A percentile compares a stretch with the other conserved stretches of the same genome.
These are phyloP conservation scores for Melaleuca alternifolia DNA, from an alignment of 345 rosid species.

Conservation along the genomic window DNA sequence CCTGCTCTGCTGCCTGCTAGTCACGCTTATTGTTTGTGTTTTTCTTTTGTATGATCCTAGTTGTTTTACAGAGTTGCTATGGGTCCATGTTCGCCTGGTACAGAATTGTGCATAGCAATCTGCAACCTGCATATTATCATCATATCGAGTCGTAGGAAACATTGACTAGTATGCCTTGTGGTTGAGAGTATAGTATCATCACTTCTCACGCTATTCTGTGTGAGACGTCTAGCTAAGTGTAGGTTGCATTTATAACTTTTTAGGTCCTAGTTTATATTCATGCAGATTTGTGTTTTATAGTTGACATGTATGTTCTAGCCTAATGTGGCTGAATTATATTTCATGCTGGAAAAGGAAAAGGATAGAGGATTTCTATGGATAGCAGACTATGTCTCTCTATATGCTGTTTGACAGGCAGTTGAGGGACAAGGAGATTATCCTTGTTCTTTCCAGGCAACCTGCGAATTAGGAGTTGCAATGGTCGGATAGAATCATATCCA, in stretches of 20 bases:
- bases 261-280: not conserved
- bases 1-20: not conserved
- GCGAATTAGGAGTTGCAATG: not conserved
- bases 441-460: not conserved
- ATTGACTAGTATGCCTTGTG: not conserved
- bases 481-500: not conserved
- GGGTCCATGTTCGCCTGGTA: not conserved
- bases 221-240: not conserved
- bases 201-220: not conserved
- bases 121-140: not conserved
- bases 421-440: not conserved
- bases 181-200: not conserved
- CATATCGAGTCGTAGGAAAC: not conserved
- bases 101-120: not conserved
- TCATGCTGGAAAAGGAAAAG: not conserved
- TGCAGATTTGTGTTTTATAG: not conserved
- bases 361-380: not conserved
- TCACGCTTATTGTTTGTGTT: not conserved
- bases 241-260: not conserved
- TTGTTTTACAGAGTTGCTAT: not conserved
- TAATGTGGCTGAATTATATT: not conserved
- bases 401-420: not conserved
- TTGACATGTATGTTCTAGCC: not conserved
- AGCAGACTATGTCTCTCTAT: not conserved
- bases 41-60: not conserved